Evolutionary conservation across 1,284 basidiomycete genomes (phyloP).

Genomic region (Irpex sp.): DNA sequence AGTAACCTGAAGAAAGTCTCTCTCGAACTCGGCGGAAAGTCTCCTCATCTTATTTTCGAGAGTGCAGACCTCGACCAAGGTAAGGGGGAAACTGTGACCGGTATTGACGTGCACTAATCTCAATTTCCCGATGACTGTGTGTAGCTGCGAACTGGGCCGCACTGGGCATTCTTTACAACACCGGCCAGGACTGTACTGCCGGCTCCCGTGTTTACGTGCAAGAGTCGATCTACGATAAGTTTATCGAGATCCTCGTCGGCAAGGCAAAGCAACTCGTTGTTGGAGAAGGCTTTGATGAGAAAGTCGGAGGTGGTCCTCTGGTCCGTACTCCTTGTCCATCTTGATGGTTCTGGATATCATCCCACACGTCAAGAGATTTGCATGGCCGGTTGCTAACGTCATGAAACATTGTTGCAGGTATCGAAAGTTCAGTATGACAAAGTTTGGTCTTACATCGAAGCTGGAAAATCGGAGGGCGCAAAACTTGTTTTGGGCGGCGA

Average conservation of each 20-base stretch:
- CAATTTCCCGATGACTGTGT: too few species aligned
- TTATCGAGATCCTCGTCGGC: conserved; percentile 62
- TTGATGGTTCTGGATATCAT: too few species aligned
- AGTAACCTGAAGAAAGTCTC: conserved; percentile 91
- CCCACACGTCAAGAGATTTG: too few species aligned
- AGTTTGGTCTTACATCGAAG: conserved; percentile 86
- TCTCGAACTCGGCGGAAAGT: conserved; percentile 93
- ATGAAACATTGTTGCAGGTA: conserved; percentile 41
- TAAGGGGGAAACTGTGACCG: conserved; percentile 21
- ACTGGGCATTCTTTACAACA: conserved; percentile 81
- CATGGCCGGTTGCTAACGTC: neutral
- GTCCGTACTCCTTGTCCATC: conserved; percentile 38
- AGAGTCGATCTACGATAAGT: conserved; percentile 81
- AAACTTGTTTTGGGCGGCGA: conserved; percentile 77
- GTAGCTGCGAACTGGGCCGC: conserved; percentile 81
- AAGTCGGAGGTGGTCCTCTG: conserved; percentile 75
- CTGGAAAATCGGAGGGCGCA: conserved; percentile 84
- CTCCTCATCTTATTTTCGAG: conserved; percentile 85
- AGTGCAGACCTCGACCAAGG: conserved; percentile 83
- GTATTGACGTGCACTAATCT: too few species aligned
- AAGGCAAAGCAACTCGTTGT: conserved; percentile 71
- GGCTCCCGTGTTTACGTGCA: conserved; percentile 86
- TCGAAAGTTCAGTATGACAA: conserved; percentile 86
- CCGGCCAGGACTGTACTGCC: conserved; percentile 86
- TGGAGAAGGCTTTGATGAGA: conserved; percentile 79